phyloP scores from a whole-genome alignment of 2,329 filamentous ascomycete genomes.

The Apiospora saccharicola region DNA sequence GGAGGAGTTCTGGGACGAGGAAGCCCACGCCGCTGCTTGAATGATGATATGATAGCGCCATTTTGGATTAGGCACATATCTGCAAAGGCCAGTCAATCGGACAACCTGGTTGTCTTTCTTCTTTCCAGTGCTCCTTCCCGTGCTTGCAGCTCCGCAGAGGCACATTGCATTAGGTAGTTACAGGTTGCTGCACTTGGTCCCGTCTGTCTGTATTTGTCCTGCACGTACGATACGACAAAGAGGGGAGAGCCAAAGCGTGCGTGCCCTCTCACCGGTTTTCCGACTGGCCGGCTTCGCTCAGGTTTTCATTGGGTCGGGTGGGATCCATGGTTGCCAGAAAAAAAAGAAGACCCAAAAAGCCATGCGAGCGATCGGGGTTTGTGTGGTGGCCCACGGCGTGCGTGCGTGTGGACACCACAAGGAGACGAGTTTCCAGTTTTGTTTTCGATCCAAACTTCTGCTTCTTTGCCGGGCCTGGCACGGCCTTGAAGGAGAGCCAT shows the following conservation, averaged over 20 bases:
- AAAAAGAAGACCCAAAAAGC: not conserved
- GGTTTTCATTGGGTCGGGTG: no score
- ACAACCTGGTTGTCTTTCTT: not conserved
- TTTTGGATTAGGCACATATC: constrained; percentile 3
- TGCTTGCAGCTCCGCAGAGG: not conserved
- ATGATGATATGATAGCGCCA: constrained; percentile 3
- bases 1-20: not conserved
- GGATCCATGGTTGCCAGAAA: not conserved
- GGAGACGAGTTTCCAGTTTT: not conserved
- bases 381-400: not conserved
- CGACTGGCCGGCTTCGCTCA: not conserved
- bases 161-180: not conserved
- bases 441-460: not conserved
- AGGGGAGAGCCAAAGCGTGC: not conserved
- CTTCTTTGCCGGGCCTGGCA: not conserved
- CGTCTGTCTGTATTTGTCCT: not conserved
- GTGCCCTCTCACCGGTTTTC: not conserved
- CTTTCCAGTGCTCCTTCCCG: not conserved
- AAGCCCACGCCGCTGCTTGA: not conserved
- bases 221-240: not conserved
- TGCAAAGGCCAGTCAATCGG: not conserved
- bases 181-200: not conserved
- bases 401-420: not conserved
- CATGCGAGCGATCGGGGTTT: not conserved
- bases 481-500: not conserved